Evolutionary conservation across 1,284 basidiomycete genomes (phyloP), one percentile per base, ranked within the genome.

Genomic region (Takashimella koratensis): DNA sequence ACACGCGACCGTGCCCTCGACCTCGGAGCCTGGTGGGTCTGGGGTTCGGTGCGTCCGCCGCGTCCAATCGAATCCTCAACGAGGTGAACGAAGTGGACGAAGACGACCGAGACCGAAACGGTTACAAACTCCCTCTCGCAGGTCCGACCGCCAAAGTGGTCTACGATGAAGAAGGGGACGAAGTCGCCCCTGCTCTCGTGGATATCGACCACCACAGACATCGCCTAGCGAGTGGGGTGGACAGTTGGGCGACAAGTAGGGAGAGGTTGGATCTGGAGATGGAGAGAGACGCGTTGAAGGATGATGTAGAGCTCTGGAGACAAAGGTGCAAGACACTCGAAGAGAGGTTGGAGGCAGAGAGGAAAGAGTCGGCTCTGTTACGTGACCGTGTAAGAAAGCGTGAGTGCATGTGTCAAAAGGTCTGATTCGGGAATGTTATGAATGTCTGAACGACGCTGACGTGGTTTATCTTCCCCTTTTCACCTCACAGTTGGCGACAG

Each of bases 261-360:
- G 56, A 58, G 30, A 53, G 56, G 24, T 51, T 73, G n/a, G 72
- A 74, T 41, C 45, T 68, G 51, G 70, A 71, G 55, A 57, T 72
- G 62, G 70, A 75, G 59, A 51, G 68, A 19, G 69, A 75, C 43
- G 66, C 66, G 2, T 49, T 75, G 13, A 58, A 64, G 22, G 73
- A 73, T 39, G 70, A 73, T 45, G 66, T 72, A 5, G 68, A 69
- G 16, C 44, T 67, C n/a, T 73, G 71, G 71, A 65, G 63, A 45
- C 52, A 54, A 23, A 59, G 70, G 23, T 73, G 67, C 55, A 51
- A 55, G 22, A 59, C 51, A 3, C 45, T 71, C 30, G 70, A 73
- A 44, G 70, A 72, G 45, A 54, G 55, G 49, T 53, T 70, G 19
- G 69, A 70, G 24, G 50, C 54, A 4, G 73, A 75, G 57, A 59